phyloP scores from a whole-genome alignment of 1,139 yeast species.

The Candida sp. region DNA sequence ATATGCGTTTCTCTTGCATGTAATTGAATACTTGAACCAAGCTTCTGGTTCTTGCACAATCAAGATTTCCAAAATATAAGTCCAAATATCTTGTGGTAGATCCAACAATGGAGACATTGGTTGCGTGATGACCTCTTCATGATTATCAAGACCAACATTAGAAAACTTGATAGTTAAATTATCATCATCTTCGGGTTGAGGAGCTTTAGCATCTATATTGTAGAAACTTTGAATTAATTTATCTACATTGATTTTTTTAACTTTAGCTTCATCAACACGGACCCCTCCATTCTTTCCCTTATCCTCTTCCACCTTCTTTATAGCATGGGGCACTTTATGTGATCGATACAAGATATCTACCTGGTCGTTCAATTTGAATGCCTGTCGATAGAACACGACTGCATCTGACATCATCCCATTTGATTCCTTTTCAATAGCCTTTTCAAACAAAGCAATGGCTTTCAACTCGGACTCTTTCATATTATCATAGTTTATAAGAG shows the following conservation, averaged over 20 bases:
- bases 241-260: constrained; percentile 36
- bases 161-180: constrained; percentile 25
- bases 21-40: constrained; percentile 62
- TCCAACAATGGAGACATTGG: constrained; percentile 56
- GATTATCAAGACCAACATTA: constrained; percentile 24
- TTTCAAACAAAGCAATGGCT: constrained; percentile 65
- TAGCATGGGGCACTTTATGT: constrained; percentile 35
- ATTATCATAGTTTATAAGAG: background rate
- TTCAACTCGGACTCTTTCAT: constrained; percentile 14
- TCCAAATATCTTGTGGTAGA: constrained; percentile 65
- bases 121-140: constrained; percentile 21
- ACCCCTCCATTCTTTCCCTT: constrained; percentile 27
- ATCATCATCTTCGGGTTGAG: constrained; percentile 15
- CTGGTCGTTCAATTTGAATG: constrained; percentile 61
- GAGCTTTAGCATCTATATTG: constrained; percentile 25
- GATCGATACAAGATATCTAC: constrained; percentile 68
- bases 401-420: constrained; percentile 83
- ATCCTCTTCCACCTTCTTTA: constrained; percentile 20
- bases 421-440: constrained; percentile 69
- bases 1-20: constrained; percentile 60
- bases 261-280: constrained; percentile 29
- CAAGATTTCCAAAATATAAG: constrained; percentile 51
- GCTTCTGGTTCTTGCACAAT: constrained; percentile 53
- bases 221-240: constrained; percentile 29
- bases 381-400: constrained; percentile 65